Conservation (phyloP, 805 yeast genomes). For the Allodekkera sacchari region DNA sequence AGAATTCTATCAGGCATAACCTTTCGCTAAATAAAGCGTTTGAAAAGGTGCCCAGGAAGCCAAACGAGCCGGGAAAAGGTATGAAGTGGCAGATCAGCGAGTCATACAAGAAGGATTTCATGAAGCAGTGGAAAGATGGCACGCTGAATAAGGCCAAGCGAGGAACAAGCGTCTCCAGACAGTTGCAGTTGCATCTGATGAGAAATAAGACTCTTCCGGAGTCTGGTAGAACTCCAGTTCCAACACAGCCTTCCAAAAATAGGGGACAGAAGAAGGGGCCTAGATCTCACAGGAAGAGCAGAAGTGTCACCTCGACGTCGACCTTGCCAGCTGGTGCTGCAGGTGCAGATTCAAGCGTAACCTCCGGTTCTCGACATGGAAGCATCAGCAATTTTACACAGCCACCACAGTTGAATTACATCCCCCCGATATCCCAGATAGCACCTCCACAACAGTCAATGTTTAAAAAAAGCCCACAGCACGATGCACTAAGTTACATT, state of each 20-base stretch:
- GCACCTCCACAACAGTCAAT: not conserved
- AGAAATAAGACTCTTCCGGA: constrained; percentile 48
- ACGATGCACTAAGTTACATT: constrained; percentile 21
- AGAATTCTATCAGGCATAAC: constrained; percentile 93
- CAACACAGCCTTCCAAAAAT: constrained; percentile 5
- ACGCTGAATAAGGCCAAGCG: constrained; percentile 64
- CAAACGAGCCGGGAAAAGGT: constrained; percentile 97
- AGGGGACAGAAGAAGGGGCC: constrained; percentile 6
- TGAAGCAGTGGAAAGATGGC: constrained; percentile 73
- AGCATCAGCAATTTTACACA: too few relatives aligned
- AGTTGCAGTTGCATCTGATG: constrained; percentile 65
- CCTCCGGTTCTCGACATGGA: too few relatives aligned
- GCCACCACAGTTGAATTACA: too few relatives aligned
- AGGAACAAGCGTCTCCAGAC: constrained; percentile 76
- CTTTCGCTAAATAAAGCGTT: constrained; percentile 92
- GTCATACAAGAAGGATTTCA: constrained; percentile 72
- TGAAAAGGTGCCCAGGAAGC: constrained; percentile 92
- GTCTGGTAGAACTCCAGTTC: constrained; percentile 21
- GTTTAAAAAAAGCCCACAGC: constrained; percentile 5
- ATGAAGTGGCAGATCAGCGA: constrained; percentile 98
- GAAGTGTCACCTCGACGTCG: constrained; percentile 13
- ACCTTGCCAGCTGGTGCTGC: too few relatives aligned
- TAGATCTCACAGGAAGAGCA: constrained; percentile 8
- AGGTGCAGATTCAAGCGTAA: too few relatives aligned
- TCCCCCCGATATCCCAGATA: too few relatives aligned